Percentiles rank a stretch among this genome's conserved stretches.
Evolutionary conservation across 805 yeast genomes (phyloP).

Genomic region (Priceomyces fermenticarens): DNA sequence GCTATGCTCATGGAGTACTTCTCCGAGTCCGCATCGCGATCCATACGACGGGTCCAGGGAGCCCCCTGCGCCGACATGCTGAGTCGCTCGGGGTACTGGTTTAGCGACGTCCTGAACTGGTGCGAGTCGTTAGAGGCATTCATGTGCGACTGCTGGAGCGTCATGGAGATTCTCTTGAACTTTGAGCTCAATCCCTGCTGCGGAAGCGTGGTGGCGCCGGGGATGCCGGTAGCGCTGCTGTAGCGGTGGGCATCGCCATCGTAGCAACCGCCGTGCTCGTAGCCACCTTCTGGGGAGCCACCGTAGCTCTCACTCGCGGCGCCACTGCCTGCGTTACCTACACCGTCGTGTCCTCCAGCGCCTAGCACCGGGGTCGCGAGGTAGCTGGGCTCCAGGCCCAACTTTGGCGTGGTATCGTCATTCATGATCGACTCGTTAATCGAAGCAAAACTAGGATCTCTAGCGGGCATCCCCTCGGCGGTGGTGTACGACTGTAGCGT

Average conservation of each 20-base stretch:
- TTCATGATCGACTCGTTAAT: constrained; percentile 31
- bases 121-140: constrained; percentile 38
- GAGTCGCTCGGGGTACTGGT: constrained; percentile 29
- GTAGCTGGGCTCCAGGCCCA: constrained; percentile 8
- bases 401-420: constrained; percentile 31
- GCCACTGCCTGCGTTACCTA: neutral
- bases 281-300: no score
- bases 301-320: no score
- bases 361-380: constrained; percentile 7
- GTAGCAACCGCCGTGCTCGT: no score
- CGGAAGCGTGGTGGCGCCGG: constrained; percentile 16
- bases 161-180: constrained; percentile 35
- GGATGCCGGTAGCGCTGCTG: no score
- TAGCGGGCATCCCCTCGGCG: constrained; percentile 13
- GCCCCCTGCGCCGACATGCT: neutral
- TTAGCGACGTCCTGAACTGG: constrained; percentile 36
- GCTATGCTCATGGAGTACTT: constrained; percentile 22
- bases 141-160: constrained; percentile 28
- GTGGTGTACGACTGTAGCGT: constrained; percentile 26
- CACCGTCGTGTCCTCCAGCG: no score
- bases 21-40: constrained; percentile 14
- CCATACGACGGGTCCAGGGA: neutral
- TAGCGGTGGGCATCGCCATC: no score
- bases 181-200: constrained; percentile 30
- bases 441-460: constrained; percentile 30